Conservation (phyloP, 768 basidiomycete species). For the Collybia mongolica region DNA sequence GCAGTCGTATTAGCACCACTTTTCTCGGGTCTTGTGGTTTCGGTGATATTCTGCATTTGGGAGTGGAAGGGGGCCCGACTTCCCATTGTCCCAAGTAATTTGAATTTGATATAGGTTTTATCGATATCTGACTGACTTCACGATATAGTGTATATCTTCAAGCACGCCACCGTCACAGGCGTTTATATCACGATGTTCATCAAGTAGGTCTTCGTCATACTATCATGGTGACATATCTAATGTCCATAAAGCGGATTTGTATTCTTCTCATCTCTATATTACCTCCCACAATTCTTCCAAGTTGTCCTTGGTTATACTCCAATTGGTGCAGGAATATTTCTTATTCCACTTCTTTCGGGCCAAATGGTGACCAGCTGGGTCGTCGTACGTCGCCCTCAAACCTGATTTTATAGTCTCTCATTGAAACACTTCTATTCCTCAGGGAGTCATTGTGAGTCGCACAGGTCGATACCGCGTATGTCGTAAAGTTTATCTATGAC, state of each 20-base stretch:
- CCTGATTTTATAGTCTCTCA: background rate
- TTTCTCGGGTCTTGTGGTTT: conserved; percentile 50
- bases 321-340: conserved; percentile 54
- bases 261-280: conserved; percentile 65
- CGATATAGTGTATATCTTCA: conserved; percentile 67
- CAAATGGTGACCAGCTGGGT: conserved; percentile 60
- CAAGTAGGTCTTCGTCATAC: conserved; percentile 36
- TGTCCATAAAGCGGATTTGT: conserved; percentile 45
- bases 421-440: background rate
- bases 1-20: conserved; percentile 62
- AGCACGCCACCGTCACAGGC: conserved; percentile 59
- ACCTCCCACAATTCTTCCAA: conserved; percentile 77
- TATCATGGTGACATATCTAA: background rate
- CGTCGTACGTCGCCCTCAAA: conserved; percentile 36
- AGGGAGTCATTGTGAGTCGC: conserved; percentile 66
- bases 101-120: background rate
- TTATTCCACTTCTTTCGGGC: conserved; percentile 66
- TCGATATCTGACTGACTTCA: background rate
- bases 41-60: conserved; percentile 62
- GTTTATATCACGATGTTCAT: conserved; percentile 71
- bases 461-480: conserved; percentile 63
- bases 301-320: conserved; percentile 64
- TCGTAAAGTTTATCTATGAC: background rate
- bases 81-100: conserved; percentile 71
- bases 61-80: conserved; percentile 70